These are phyloP conservation scores for Boletales sp. DNA, from an alignment of 768 basidiomycete genomes.

Conservation along the genomic window DNA sequence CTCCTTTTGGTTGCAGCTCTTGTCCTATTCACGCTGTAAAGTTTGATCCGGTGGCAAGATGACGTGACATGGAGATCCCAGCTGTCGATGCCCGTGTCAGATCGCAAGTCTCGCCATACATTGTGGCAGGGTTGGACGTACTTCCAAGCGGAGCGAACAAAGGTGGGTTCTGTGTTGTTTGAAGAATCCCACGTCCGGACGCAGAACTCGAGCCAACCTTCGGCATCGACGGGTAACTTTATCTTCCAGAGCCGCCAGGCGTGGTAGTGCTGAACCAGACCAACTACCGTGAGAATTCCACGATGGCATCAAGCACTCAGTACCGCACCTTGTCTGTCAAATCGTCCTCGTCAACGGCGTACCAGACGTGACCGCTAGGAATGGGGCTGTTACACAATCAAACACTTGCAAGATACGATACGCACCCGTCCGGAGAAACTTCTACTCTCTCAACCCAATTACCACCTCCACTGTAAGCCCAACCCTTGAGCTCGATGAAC, in stretches of 20 bases:
- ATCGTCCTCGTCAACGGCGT: conserved; percentile 11
- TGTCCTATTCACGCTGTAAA: conserved; percentile 49
- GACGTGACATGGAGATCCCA: conserved; percentile 55
- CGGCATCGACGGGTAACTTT: conserved; percentile 48
- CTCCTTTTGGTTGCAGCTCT: conserved; percentile 41
- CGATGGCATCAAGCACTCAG: conserved; percentile 5
- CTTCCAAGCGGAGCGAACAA: conserved; percentile 55
- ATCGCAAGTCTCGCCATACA: background rate
- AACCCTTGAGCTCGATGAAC: conserved; percentile 39
- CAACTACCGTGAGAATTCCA: background rate
- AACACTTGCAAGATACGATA: background rate
- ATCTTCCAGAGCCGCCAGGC: conserved; percentile 55
- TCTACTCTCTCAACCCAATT: conserved; percentile 59
- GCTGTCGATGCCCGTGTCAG: conserved; percentile 21
- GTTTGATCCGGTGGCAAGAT: conserved; percentile 50
- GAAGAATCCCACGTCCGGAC: conserved; percentile 57
- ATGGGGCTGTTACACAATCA: background rate
- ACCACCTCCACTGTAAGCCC: conserved; percentile 46
- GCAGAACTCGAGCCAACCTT: conserved; percentile 56
- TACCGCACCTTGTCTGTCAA: conserved; percentile 14
- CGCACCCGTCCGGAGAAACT: conserved; percentile 32
- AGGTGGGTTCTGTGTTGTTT: conserved; percentile 55
- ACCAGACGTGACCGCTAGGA: conserved; percentile 14
- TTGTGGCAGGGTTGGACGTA: conserved; percentile 20
- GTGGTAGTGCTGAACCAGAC: conserved; percentile 43